phyloP scores from a whole-genome alignment of 2,329 filamentous ascomycete genomes.

The Xylaria sp. region DNA sequence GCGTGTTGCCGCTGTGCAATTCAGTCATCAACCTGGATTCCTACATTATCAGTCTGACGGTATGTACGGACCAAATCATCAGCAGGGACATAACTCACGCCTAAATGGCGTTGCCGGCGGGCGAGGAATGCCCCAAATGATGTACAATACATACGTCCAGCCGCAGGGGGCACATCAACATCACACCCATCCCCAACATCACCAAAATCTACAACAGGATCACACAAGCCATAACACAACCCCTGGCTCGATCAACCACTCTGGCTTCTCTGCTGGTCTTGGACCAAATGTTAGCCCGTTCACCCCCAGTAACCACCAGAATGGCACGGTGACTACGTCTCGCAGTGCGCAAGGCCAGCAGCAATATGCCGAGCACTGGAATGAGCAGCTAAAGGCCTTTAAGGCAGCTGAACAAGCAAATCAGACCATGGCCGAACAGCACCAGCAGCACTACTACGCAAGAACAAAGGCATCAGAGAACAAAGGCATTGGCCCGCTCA shows the following conservation, averaged over 20 bases:
- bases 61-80: constrained; percentile 80
- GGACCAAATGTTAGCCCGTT: constrained; percentile 73
- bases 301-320: constrained; percentile 63
- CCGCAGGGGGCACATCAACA: constrained; percentile 61
- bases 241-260: constrained; percentile 67
- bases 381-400: constrained; percentile 82
- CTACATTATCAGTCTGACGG: constrained; percentile 49
- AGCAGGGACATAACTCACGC: constrained; percentile 78
- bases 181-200: constrained; percentile 72
- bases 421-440: constrained; percentile 75
- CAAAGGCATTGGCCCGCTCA: constrained; percentile 69
- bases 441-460: constrained; percentile 76
- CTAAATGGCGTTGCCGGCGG: constrained; percentile 76
- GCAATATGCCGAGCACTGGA: constrained; percentile 76
- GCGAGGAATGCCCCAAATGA: constrained; percentile 66
- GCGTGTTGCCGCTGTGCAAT: constrained; percentile 42
- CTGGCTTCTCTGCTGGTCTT: constrained; percentile 70
- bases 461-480: constrained; percentile 76
- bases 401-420: constrained; percentile 79
- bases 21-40: constrained; percentile 9
- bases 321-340: constrained; percentile 62
- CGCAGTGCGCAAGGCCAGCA: constrained; percentile 63
- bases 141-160: constrained; percentile 67
- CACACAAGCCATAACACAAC: constrained; percentile 66
- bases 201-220: constrained; percentile 68